Percentiles rank a stretch among this genome's conserved stretches.
These are phyloP conservation scores for Neopestalotiopsis sp. DNA, from an alignment of 2,329 filamentous ascomycete species.

Conservation along the genomic window DNA sequence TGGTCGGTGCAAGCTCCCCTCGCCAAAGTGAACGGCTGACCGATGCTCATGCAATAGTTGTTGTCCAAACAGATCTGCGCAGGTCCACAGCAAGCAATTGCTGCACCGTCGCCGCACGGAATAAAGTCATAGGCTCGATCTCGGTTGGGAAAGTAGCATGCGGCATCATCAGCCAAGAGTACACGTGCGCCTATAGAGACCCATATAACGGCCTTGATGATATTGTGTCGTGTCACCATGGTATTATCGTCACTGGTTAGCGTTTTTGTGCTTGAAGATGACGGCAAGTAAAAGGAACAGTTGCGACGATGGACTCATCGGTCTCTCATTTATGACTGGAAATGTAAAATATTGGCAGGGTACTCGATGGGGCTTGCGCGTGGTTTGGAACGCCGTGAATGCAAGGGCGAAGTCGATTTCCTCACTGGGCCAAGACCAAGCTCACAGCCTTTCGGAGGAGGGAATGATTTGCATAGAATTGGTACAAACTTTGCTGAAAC, in stretches of 20 bases:
- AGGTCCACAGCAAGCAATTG: background rate
- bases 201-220: background rate
- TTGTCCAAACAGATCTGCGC: background rate
- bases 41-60: background rate
- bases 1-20: constrained; percentile 4
- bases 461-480: background rate
- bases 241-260: background rate
- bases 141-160: constrained; percentile 6
- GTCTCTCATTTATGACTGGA: background rate
- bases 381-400: background rate
- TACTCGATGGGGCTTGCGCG: background rate
- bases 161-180: background rate
- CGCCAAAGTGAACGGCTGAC: background rate
- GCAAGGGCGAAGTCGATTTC: background rate
- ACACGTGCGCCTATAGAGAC: background rate
- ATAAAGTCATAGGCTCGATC: background rate
- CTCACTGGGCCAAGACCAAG: background rate
- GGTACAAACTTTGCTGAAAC: background rate
- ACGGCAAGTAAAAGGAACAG: no score
- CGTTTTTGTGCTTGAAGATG: no score
- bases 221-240: no score
- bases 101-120: background rate
- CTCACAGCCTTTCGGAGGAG: background rate
- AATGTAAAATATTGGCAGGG: background rate
- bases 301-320: no score